phyloP scores from a whole-genome alignment of 371 early-diverging fungal species.

The Dinochytrium kinnereticum region DNA sequence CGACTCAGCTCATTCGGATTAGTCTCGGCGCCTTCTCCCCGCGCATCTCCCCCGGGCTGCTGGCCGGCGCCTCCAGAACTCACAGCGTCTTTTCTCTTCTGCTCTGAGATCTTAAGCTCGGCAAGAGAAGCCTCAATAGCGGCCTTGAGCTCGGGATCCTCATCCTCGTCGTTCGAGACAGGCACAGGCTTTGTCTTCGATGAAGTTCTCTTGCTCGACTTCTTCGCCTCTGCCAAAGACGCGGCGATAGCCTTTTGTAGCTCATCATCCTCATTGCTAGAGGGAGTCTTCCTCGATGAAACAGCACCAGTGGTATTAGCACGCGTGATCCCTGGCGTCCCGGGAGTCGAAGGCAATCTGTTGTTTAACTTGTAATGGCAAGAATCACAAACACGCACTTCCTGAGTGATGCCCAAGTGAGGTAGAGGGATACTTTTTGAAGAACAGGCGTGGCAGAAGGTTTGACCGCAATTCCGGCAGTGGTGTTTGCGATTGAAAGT shows the following conservation, averaged over 20 bases:
- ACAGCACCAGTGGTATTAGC: neutral
- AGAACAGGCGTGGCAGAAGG: constrained; percentile 91
- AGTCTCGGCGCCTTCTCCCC: neutral
- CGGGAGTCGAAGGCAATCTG: constrained; percentile 21
- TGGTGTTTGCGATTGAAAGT: constrained; percentile 96
- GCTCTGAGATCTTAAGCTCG: constrained; percentile 55
- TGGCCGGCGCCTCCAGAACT: too few relatives aligned
- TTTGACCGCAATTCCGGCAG: constrained; percentile 93
- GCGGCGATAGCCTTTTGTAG: constrained; percentile 85
- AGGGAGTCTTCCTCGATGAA: neutral
- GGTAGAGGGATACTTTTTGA: constrained; percentile 82
- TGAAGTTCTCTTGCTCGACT: constrained; percentile 33
- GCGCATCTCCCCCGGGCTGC: constrained; percentile 1
- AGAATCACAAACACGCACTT: constrained; percentile 92
- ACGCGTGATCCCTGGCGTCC: constrained; percentile 3
- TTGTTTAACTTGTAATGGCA: constrained; percentile 62
- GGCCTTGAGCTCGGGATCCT: constrained; percentile 88
- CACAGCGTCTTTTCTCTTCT: neutral
- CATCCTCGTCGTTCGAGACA: constrained; percentile 60
- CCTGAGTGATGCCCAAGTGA: constrained; percentile 82
- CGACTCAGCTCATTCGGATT: constrained; percentile 55
- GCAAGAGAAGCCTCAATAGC: constrained; percentile 92
- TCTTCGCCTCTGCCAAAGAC: constrained; percentile 77
- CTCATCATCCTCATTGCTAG: constrained; percentile 82
- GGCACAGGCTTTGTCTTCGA: constrained; percentile 17